Evolutionary conservation across 225 moss, liverwort and hornwort species (phyloP), one percentile per base, ranked within the genome.

Genomic region (Ulota crispa): DNA sequence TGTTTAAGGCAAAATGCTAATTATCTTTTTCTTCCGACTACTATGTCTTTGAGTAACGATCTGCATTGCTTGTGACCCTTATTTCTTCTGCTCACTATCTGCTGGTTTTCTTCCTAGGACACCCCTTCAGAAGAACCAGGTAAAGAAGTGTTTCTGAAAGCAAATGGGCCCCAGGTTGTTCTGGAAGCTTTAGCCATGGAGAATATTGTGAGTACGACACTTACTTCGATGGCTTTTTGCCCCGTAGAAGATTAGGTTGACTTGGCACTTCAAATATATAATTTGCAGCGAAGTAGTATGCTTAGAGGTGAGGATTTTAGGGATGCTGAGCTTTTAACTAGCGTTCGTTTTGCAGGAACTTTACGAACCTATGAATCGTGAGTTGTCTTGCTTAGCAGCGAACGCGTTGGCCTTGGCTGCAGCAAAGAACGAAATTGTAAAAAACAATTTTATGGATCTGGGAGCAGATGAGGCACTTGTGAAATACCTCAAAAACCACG

Each of bases 51-150:
- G 52, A 7, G 10, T 79, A 65, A 76, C 52, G 20, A 20, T 81
- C 34, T 72, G 34, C 59, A 42, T 66, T 72, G 15, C 45, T 80
- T 71, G 34, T 73, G 77, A 26, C 16, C 57, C 20, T 50, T 63
- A 5, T 78, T 86, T 82, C 86, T 78, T 76, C 63, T 78, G 63
- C 87, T 91, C 83, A 89, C 41, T 75, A 45, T 80, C 80, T 80
- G 77, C 81, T 79, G 83, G 87, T 77, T 82, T 85, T 80, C 74
- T 79, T 91, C 89, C 89, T 91, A 89, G 87, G 89, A 89, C 63
- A 87, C 50, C 83, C 87, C 81, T 88, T 87, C 93, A 97, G 97
- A 94, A 83, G 92, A 92, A 72, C 84, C 88, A 78, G 90, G 89
- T 83, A 95, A 90, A 86, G 91, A 92, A 82, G 85, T 76, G 59